Evolutionary conservation across 495 filamentous ascomycete genomes (phyloP).

Genomic region (Lophiotrema nucula): DNA sequence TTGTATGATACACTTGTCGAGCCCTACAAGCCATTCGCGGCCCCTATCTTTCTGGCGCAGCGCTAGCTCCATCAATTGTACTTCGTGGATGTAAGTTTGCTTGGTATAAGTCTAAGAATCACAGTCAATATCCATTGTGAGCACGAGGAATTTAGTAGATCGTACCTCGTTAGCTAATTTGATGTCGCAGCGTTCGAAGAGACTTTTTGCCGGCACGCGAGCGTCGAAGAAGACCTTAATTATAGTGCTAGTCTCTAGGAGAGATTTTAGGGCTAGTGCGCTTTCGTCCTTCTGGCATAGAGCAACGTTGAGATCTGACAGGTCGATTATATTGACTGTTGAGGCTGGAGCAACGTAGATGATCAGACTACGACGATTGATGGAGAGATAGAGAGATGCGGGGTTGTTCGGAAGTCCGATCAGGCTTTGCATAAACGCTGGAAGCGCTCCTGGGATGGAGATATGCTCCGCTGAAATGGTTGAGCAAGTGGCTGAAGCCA

Average conservation of each 20-base stretch:
- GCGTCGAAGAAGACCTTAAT: constrained; percentile 4
- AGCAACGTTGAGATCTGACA: not conserved
- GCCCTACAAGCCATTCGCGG: not conserved
- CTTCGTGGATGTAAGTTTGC: not conserved
- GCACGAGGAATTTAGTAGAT: not conserved
- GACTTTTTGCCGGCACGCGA: not conserved
- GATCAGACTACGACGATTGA: not conserved
- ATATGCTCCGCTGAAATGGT: not conserved
- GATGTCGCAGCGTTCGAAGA: not conserved
- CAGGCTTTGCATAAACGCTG: not conserved
- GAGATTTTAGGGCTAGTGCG: constrained; percentile 2
- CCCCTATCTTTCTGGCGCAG: not conserved
- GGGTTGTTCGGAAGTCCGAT: constrained; percentile 2
- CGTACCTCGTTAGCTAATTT: not conserved
- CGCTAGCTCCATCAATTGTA: not conserved
- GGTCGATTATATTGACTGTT: constrained; percentile 3
- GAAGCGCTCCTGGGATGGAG: not conserved
- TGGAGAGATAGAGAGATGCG: constrained; percentile 1
- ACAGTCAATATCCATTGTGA: not conserved
- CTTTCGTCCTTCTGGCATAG: not conserved
- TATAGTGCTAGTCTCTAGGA: constrained; percentile 2
- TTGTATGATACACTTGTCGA: not conserved
- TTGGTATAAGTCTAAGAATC: not conserved
- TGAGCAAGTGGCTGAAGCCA: not conserved
- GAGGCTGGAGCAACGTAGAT: constrained; percentile 5